Percentiles rank a stretch among this genome's conserved stretches.
Evolutionary conservation across 257 asterid genomes (phyloP).

Genomic region (Leptodermis oblonga): DNA sequence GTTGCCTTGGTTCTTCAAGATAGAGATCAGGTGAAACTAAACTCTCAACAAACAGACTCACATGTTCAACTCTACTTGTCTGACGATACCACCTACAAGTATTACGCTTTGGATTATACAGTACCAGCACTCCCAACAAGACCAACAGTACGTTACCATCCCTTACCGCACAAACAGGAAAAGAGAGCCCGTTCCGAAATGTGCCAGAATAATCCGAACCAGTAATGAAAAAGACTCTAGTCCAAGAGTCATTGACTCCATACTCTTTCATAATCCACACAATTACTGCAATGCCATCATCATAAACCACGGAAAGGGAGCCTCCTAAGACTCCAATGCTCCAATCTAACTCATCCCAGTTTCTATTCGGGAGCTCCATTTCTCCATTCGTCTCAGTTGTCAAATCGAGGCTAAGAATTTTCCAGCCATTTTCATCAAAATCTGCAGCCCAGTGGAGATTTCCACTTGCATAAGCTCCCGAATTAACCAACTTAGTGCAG

Average conservation of each 20-base stretch:
- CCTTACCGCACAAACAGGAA: slow-evolving; percentile 28
- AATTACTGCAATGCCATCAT: slow-evolving; percentile 26
- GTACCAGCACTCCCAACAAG: too few relatives aligned
- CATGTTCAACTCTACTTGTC: too few relatives aligned
- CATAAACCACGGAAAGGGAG: slow-evolving; percentile 33
- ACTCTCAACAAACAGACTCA: too few relatives aligned
- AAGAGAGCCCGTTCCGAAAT: slow-evolving; percentile 9
- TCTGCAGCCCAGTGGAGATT: too few relatives aligned
- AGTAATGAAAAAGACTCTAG: slow-evolving; percentile 33
- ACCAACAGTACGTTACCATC: slow-evolving; percentile 39
- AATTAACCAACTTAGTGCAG: too few relatives aligned
- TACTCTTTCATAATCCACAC: slow-evolving; percentile 48
- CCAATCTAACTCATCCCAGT: slow-evolving; percentile 14
- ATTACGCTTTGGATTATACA: too few relatives aligned
- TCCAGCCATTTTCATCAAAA: slow-evolving; percentile 25
- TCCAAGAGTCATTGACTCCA: slow-evolving; percentile 35
- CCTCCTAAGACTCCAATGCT: slow-evolving; percentile 32
- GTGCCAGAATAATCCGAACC: slow-evolving; percentile 26
- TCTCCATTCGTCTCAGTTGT: slow-evolving; percentile 33
- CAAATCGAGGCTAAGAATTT: slow-evolving; percentile 43
- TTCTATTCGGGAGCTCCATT: slow-evolving; percentile 30
- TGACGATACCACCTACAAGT: too few relatives aligned
- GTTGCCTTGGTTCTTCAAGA: too few relatives aligned
- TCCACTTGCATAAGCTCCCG: too few relatives aligned
- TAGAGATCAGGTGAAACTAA: too few relatives aligned